A percentile compares a stretch with the other conserved stretches of the same genome.
phyloP scores from a whole-genome alignment of 1,284 basidiomycete species.

The Sanghuangporus sanghuang region DNA sequence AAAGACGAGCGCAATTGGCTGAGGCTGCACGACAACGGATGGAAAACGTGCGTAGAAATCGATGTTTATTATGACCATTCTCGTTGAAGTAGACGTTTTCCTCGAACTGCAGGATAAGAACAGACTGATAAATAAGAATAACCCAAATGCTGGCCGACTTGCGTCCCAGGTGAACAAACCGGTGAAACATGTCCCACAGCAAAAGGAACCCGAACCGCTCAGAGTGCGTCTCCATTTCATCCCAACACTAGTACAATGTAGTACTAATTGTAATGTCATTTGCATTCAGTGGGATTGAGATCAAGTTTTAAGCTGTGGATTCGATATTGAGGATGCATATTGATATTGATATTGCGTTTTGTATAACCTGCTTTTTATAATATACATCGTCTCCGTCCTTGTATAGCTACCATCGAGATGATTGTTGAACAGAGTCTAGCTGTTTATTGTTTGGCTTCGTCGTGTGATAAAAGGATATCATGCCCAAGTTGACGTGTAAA shows the following conservation, averaged over 20 bases:
- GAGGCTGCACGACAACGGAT: slow-evolving; percentile 2
- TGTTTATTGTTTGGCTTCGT: not conserved
- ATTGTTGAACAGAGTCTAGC: not conserved
- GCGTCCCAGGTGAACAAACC: slow-evolving; percentile 15
- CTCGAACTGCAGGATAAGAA: slow-evolving; percentile 4
- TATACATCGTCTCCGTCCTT: too few species aligned
- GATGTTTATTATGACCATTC: too few species aligned
- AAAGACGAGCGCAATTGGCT: not conserved
- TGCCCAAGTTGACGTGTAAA: not conserved
- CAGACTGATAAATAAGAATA: slow-evolving; percentile 13
- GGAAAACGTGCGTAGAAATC: not conserved
- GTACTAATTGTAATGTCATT: not conserved
- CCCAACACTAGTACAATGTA: not conserved
- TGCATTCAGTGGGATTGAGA: slow-evolving; percentile 10
- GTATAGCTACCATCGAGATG: not conserved
- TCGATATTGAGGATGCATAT: too few species aligned
- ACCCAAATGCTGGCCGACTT: slow-evolving; percentile 12
- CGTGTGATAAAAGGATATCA: not conserved
- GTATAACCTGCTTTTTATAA: too few species aligned
- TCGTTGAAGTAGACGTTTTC: not conserved
- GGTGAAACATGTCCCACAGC: not conserved
- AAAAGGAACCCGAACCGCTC: not conserved
- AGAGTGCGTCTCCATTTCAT: slow-evolving; percentile 4
- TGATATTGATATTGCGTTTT: too few species aligned
- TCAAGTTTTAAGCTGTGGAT: too few species aligned